Base-by-base conservation (phyloP, 2,329 filamentous ascomycete genomes). In the Aspergillus sp. region DNA sequence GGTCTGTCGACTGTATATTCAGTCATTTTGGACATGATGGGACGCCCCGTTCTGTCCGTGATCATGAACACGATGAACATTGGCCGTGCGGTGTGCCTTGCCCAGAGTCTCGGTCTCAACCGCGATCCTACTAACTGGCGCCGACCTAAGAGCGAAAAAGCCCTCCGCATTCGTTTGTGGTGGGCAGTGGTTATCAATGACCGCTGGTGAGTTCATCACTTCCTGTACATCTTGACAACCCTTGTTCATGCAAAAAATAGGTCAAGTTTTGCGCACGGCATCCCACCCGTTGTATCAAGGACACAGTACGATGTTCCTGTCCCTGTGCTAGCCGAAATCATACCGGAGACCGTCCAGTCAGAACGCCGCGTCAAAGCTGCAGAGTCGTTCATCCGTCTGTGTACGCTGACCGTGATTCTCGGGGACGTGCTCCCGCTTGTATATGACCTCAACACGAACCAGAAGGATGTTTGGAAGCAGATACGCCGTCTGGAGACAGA, bases 151-250 rank as follows among this genome's bases (percentile, higher is more conserved):
- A 63, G 71, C 0, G 79, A 82, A 56, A 82, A 82, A 62, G 65
- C 71, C 10, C 56, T 80, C 3, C 67, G 80, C 22, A 76, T 80
- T 60, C 73, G 76, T 48, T 73, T 81, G 3, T 83, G 80, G 81
- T 82, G 80, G 79, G 73, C 73, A 11, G 61, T 82, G 1, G 55
- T 80, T 6, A 71, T 82, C 4, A 75, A 81, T 41, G 81, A 83
- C 58, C 71, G 74, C 51, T 83, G 80, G 79, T 55, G 30, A 55
- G 42, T 7, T 8, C 4, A 11, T 33, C 24, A 4, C 26, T 16
- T 16, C 17, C 45, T 17, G 14, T 20, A 2, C 33, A 5, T 36
- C 16, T 16, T 14, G 11, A 7, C n/a, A 14, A 2, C 13, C 13
- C 33, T 36, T 36, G 5, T 11, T n/a, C 10, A 36, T 10, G 2